Evolutionary conservation across 768 basidiomycete genomes (phyloP), one percentile per base, ranked within the genome.

Genomic region (Russula sp.): DNA sequence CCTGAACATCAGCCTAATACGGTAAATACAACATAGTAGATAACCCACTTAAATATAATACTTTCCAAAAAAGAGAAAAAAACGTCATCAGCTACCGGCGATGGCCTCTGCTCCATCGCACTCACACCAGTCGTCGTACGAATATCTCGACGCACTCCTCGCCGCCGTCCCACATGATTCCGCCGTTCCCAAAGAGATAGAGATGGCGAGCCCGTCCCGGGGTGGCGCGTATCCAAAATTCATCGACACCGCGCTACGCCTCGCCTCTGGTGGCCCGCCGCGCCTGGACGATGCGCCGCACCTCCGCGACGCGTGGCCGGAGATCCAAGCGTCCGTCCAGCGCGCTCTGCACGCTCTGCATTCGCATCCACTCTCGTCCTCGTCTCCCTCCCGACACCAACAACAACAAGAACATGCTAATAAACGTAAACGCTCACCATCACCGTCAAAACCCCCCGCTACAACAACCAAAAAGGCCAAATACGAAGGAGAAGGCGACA

Each of bases 111-210:
- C 49, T 13, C 9, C 25, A 8, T 16, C 25, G 14, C 58, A 35
- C 49, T 42, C 16, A 7, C 56, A 38, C 22, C 38, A 41, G 8
- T 7, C 29, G 25, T 14, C 32, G 10, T 29, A 52, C n/a, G 7
- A 38, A 45, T 62, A 65, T 38, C 60, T 65, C 46, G 49, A 56
- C 34, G 56, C 64, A 3, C 50, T 65, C 22, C 50, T 65, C 51
- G 22, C 42, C 25, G 38, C 39, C 7, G n/a, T 65, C 48, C 63
- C 63, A 20, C 25, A 63, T 45, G 55, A 45, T 2, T 25, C 43
- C 4, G 14, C 43, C 5, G n/a, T 46, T 22, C 54, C 50, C 32
- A 25, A 29, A 46, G 39, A 58, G 18, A 32, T 46, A 32, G 25
- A 29, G 25, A n/a, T 18, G n/a, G 49, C 49, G 10, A 52, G 54